Conservation (phyloP, 768 basidiomycete species). For the Mycena leptocephala region DNA sequence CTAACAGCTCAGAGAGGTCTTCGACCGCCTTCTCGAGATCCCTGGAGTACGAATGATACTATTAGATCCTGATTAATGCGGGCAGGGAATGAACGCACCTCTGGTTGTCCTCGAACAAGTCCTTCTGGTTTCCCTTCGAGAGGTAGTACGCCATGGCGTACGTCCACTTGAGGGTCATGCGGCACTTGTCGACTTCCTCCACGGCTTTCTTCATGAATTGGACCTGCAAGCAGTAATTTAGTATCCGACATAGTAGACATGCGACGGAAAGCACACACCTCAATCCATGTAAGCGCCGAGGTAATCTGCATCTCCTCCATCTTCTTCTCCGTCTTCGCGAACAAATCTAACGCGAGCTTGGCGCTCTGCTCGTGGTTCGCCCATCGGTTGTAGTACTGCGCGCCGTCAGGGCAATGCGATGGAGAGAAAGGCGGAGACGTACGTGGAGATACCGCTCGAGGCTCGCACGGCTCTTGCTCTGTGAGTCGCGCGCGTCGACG, state of each 20-base stretch:
- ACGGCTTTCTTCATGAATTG: constrained; percentile 99
- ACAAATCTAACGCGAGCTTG: constrained; percentile 93
- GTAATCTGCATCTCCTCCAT: constrained; percentile 99
- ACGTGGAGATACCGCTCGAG: constrained; percentile 98
- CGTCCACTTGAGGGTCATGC: constrained; percentile 98
- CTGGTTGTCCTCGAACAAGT: constrained; percentile 98
- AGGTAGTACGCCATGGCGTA: constrained; percentile 99
- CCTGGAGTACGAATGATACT: constrained; percentile 53
- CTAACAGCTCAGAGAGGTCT: constrained; percentile 92
- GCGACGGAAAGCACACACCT: constrained; percentile 63
- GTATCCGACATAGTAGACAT: neutral
- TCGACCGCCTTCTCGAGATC: constrained; percentile 97
- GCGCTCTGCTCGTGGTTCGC: constrained; percentile 99
- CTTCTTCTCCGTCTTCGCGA: constrained; percentile 98
- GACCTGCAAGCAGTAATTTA: constrained; percentile 44
- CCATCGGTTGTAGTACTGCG: constrained; percentile 98
- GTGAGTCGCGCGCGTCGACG: constrained; percentile 91
- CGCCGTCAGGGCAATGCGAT: neutral
- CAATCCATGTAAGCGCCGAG: constrained; percentile 96
- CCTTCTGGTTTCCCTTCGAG: constrained; percentile 91
- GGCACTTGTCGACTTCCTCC: constrained; percentile 90
- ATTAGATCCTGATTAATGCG: neutral
- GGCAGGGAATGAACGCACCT: constrained; percentile 61
- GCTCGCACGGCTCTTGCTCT: constrained; percentile 91
- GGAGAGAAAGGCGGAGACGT: constrained; percentile 47